Base-by-base conservation (phyloP, 768 basidiomycete genomes). In the Polyporus arcularius region DNA sequence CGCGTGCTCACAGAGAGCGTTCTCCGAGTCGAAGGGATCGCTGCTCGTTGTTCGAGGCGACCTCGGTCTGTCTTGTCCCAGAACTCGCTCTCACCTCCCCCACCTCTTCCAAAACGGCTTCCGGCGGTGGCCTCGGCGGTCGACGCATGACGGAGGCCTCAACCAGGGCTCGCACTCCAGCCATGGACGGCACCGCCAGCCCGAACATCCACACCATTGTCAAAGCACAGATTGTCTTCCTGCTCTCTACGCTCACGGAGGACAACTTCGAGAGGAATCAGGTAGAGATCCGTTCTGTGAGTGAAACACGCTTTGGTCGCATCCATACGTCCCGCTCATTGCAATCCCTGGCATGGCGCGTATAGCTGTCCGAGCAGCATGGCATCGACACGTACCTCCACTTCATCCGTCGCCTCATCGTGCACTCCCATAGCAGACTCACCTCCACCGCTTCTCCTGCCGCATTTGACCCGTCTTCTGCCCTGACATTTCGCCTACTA, bases 201-300 rank as follows among this genome's bases (percentile, higher is more conserved):
- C 87, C 88, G 73, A 92, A 91, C 75, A 92, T 94, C 72, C 87
- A 92, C 76, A 93, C 90, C 73, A 94, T 94, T 75, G 92, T 94
- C 79, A 92, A 92, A 77, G 91, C 96, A 61, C 96, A 99, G 82
- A 96, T 99, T 72, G 95, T 96, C 67, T 98, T 99, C 78, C 83
- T 98, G 60, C 84, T 99, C 66, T 94, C 93, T 31, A 98, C 94
- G 30, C 85, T 98, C 63, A 94, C 93, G 60, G 96, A 98, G 78
- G 96, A 98, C 70, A 95, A 94, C 77, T 99, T 94, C 73, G 92
- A 93, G 72, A 86, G 92, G 72, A 94, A 97, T 76, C 89, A 95
- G 73, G 78, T 86, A 58, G 96, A 99, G 79, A 97, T 99, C 70
- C 89, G 94, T 72, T 93, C 92, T 58, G 96, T 98, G 72, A 68